phyloP scores from a whole-genome alignment of 208 protist species.

The Acanthamoeba sp. region DNA sequence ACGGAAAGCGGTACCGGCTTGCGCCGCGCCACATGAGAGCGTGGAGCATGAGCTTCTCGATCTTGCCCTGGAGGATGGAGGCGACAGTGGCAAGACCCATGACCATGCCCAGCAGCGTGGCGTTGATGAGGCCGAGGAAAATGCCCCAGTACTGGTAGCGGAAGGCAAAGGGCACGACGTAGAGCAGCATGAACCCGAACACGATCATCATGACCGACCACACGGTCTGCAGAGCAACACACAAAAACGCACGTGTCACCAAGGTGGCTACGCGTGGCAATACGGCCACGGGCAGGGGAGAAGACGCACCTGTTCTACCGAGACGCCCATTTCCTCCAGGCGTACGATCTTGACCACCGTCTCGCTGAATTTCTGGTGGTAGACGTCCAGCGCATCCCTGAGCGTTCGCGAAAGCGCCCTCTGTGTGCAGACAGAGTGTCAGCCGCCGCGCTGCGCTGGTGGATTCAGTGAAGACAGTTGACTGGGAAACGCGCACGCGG shows the following conservation, averaged over 20 bases:
- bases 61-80: slow-evolving; percentile 89
- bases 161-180: slow-evolving; percentile 95
- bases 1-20: neutral
- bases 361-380: slow-evolving; percentile 94
- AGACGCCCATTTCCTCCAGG: slow-evolving; percentile 94
- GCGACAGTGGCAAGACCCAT: slow-evolving; percentile 94
- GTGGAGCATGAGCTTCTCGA: slow-evolving; percentile 90
- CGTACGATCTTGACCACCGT: slow-evolving; percentile 92
- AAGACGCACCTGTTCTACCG: slow-evolving; percentile 84
- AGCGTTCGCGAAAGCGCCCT: slow-evolving; percentile 92
- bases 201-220: slow-evolving; percentile 89
- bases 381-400: slow-evolving; percentile 95
- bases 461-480: neutral
- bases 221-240: slow-evolving; percentile 81
- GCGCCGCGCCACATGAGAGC: slow-evolving; percentile 93
- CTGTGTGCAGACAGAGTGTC: too few species aligned
- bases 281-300: neutral
- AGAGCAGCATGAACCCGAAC: slow-evolving; percentile 96
- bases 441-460: neutral
- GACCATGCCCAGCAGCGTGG: slow-evolving; percentile 94
- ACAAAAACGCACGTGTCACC: neutral
- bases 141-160: slow-evolving; percentile 92
- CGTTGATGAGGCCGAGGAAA: slow-evolving; percentile 94
- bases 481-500: neutral
- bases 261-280: neutral